Conservation (phyloP, 108 stramenopile genomes). For the Cyclotella baltica region DNA sequence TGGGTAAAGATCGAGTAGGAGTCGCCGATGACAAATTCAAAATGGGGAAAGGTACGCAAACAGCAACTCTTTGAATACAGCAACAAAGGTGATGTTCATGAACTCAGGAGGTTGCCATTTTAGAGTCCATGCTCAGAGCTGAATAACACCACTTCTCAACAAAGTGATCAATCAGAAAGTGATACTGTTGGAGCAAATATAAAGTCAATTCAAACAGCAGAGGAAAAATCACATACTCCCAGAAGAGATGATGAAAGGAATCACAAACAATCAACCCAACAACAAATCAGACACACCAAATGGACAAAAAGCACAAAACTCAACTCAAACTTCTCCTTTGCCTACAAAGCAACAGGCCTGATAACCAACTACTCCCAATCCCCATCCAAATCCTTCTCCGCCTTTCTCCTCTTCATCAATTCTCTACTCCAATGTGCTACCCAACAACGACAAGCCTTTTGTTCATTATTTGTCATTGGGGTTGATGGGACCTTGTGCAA, state of each 20-base stretch:
- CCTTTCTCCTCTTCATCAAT: conserved; percentile 95
- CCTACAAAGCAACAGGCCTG: conserved; percentile 65
- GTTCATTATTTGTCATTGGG: too few relatives aligned
- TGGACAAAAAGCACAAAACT: neutral
- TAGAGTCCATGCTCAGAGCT: conserved; percentile 30
- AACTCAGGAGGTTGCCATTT: conserved; percentile 22
- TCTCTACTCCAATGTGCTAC: too few relatives aligned
- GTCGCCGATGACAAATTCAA: too few relatives aligned
- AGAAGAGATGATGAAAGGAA: conserved; percentile 50
- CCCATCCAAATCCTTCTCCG: conserved; percentile 56
- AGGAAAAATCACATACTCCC: conserved; percentile 3
- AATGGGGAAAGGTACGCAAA: too few relatives aligned
- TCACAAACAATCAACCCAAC: neutral
- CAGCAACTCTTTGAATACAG: too few relatives aligned
- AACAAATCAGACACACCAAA: conserved; percentile 8
- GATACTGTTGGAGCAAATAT: neutral
- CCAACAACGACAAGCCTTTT: too few relatives aligned
- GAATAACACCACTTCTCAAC: conserved; percentile 5
- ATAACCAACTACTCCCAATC: conserved; percentile 79
- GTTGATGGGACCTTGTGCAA: too few relatives aligned
- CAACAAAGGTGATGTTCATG: conserved; percentile 54
- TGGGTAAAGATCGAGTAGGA: too few relatives aligned
- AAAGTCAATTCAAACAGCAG: neutral
- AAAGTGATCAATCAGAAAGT: neutral
- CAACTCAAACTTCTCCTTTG: conserved; percentile 42